A percentile compares a stretch with the other conserved stretches of the same genome.
Evolutionary conservation across 2,329 filamentous ascomycete genomes (phyloP).

Genomic region (Lachnellula suecica): DNA sequence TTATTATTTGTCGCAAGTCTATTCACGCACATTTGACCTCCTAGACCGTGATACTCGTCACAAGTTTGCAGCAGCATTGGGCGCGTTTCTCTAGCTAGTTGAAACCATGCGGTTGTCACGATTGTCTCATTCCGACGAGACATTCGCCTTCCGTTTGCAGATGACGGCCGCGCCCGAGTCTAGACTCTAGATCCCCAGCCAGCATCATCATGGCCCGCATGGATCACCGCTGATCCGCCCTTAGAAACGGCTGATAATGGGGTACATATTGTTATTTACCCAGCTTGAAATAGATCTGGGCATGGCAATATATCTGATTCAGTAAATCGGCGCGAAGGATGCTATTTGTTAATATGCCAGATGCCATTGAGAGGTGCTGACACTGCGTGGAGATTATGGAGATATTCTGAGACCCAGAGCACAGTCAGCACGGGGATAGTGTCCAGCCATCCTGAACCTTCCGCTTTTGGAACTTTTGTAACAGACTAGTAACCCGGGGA

Average conservation of each 20-base stretch:
- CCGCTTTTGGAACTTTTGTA: too few species aligned
- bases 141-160: neutral
- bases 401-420: neutral
- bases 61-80: too few species aligned
- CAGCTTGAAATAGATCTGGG: neutral
- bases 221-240: too few species aligned
- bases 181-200: neutral
- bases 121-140: too few species aligned
- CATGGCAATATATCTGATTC: neutral
- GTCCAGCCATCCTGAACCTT: too few species aligned
- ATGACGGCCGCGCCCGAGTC: too few species aligned
- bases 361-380: neutral
- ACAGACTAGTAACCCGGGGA: neutral
- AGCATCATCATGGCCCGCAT: neutral
- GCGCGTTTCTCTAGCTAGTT: too few species aligned
- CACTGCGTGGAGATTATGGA: neutral
- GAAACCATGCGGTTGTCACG: too few species aligned
- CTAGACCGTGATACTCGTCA: too few species aligned
- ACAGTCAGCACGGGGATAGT: neutral
- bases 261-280: too few species aligned
- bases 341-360: neutral
- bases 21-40: neutral
- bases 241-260: too few species aligned
- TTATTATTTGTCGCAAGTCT: slow-evolving; percentile 3
- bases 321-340: too few species aligned